These are phyloP conservation scores for Pilatotrama ljubarskyi DNA, from an alignment of 768 basidiomycete species.

Conservation along the genomic window DNA sequence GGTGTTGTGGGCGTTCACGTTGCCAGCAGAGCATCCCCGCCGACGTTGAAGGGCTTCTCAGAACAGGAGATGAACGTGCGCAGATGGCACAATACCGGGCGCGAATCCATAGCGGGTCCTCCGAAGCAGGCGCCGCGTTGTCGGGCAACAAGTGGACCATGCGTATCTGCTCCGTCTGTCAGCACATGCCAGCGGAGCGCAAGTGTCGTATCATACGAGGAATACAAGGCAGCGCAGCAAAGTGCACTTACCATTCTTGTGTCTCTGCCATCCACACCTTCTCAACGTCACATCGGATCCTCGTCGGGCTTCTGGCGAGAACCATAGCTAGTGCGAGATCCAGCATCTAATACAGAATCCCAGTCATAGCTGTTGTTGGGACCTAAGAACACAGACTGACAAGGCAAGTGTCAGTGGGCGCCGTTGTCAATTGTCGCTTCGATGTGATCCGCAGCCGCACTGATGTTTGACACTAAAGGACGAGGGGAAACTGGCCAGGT, in stretches of 20 bases:
- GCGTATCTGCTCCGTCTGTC: slow-evolving; percentile 7
- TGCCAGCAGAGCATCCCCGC: not conserved
- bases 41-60: not conserved
- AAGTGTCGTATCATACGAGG: not conserved
- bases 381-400: not conserved
- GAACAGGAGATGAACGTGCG: slow-evolving; percentile 16
- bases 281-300: not conserved
- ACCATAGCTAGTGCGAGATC: slow-evolving; percentile 6
- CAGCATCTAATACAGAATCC: not conserved
- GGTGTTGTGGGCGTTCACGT: not conserved
- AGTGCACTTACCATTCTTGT: not conserved
- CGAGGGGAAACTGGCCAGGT: not conserved
- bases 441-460: not conserved
- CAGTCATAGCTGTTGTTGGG: not conserved
- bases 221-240: slow-evolving; percentile 7
- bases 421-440: not conserved
- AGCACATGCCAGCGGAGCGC: slow-evolving; percentile 1
- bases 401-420: not conserved
- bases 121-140: not conserved
- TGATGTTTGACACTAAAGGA: not conserved
- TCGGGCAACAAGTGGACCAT: not conserved
- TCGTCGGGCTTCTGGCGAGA: not conserved
- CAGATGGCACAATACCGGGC: slow-evolving; percentile 8
- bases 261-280: not conserved
- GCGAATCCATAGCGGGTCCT: not conserved